Evolutionary conservation across 139 green algal genomes (phyloP).

Genomic region (Yamagishiella unicocca): DNA sequence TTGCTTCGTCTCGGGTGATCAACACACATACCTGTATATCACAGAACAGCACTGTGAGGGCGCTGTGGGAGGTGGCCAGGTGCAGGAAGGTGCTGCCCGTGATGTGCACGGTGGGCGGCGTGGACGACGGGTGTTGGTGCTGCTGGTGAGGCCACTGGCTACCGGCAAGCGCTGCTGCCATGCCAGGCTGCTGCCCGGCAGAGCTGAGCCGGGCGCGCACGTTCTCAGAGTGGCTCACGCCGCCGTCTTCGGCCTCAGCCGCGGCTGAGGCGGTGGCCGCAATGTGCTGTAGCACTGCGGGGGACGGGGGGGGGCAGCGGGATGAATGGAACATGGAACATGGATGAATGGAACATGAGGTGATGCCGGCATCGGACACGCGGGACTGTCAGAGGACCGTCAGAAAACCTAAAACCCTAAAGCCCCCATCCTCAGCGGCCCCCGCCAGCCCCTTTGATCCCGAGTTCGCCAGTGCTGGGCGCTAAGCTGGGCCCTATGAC

Average conservation of each 20-base stretch:
- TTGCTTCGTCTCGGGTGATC: too few species aligned
- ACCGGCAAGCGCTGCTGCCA: too few species aligned
- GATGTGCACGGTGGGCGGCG: background rate
- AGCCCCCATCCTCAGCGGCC: background rate
- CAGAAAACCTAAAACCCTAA: background rate
- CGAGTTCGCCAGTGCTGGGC: background rate
- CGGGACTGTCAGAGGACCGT: background rate
- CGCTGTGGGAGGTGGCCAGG: constrained; percentile 29
- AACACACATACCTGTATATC: constrained; percentile 45
- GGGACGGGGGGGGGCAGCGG: background rate
- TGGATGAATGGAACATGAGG: background rate
- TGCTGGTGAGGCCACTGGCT: too few species aligned
- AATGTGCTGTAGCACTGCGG: constrained; percentile 20
- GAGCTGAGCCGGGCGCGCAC: too few species aligned
- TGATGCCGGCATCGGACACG: background rate
- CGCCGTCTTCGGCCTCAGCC: background rate
- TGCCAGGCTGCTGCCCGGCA: too few species aligned
- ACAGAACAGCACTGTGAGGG: constrained; percentile 26
- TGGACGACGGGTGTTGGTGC: too few species aligned
- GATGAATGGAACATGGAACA: background rate
- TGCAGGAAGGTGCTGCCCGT: constrained; percentile 25
- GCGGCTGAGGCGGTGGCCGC: background rate
- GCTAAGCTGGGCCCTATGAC: too few species aligned
- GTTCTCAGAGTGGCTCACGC: too few species aligned
- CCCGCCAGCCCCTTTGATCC: background rate